Evolutionary conservation across 192 early-diverging fungal genomes (phyloP).

Genomic region (Linnemannia zychae): DNA sequence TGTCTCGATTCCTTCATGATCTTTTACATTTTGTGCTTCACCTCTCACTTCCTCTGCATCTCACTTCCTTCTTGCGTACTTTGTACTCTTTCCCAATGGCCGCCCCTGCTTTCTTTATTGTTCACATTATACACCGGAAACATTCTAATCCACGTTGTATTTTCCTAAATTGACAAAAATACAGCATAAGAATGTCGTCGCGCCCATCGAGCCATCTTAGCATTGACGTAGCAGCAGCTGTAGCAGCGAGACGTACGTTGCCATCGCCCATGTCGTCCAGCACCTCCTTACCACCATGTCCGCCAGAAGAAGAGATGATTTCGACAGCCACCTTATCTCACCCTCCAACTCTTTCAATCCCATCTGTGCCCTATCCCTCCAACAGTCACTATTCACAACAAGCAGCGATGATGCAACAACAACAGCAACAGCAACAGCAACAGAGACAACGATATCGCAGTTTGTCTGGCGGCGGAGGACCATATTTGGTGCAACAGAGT

Average conservation of each 20-base stretch:
- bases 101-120: background rate
- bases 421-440: slow-evolving; percentile 14
- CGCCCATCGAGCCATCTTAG: slow-evolving; percentile 33
- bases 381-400: slow-evolving; percentile 33
- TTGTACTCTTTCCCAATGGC: too few species aligned
- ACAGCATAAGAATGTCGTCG: slow-evolving; percentile 14
- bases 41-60: too few species aligned
- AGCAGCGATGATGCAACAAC: background rate
- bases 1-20: background rate
- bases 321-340: slow-evolving; percentile 39
- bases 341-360: slow-evolving; percentile 34
- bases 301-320: slow-evolving; percentile 35
- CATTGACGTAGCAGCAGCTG: slow-evolving; percentile 30
- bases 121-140: background rate
- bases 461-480: slow-evolving; percentile 21
- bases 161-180: background rate
- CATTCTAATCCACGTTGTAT: background rate
- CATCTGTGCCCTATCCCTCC: slow-evolving; percentile 23
- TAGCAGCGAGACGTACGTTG: slow-evolving; percentile 20
- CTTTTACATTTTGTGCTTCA: background rate
- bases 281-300: slow-evolving; percentile 13
- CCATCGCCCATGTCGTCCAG: slow-evolving; percentile 47
- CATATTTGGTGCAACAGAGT: background rate
- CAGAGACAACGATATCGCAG: slow-evolving; percentile 35
- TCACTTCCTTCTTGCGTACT: background rate